Base-by-base conservation (phyloP, 2,329 filamentous ascomycete species). In the Dactylellina leptospora region DNA sequence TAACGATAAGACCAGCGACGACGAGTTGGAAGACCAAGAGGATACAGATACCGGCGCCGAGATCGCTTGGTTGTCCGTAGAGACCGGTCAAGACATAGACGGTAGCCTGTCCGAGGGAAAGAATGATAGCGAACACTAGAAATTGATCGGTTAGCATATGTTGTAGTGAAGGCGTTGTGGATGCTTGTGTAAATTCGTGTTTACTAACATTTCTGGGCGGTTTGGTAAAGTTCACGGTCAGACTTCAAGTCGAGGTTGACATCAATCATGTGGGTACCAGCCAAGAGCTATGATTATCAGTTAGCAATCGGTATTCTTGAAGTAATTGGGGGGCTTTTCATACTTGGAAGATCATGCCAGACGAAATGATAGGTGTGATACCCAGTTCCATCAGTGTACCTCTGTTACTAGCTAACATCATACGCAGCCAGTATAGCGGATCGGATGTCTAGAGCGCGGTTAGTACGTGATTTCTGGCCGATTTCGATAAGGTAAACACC, bases 161-260 rank as follows among this genome's bases (percentile, higher is more conserved):
- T 51, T 68, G 10, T 61, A 30, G 18, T 47, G 9, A 40, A 8
- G 44, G n/a, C 48, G 48, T 13, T 56, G 30, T 36, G 13, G n/a
- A n/a, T 22, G 13, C 36, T 40, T 40, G 8, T 23, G 48, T 28
- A 23, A 40, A 47, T 25, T 42, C 54, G 58, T 11, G 22, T n/a
- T 60, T 16, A 70, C 76, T 80, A 77, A 76, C 82, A 90, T 86
- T 99, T 99, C 87, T 99, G 95, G 63, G 96, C 95, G 75, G 93
- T 99, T 86, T 99, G 95, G 88, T 99, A 99, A 76, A 99, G 89
- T 85, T 99, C 95, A 83, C 95, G 95, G 83, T 99, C 95, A 82
- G 93, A 95, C 87, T 99, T 99, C 82, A 97, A 89, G 86, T 99
- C 95, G 79, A 99, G 91, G 87, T 99, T 97, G 85, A 99, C 93